A percentile compares a stretch with the other conserved stretches of the same genome.
phyloP scores from a whole-genome alignment of 2,329 filamentous ascomycete genomes.

The Xylaria sp. region DNA sequence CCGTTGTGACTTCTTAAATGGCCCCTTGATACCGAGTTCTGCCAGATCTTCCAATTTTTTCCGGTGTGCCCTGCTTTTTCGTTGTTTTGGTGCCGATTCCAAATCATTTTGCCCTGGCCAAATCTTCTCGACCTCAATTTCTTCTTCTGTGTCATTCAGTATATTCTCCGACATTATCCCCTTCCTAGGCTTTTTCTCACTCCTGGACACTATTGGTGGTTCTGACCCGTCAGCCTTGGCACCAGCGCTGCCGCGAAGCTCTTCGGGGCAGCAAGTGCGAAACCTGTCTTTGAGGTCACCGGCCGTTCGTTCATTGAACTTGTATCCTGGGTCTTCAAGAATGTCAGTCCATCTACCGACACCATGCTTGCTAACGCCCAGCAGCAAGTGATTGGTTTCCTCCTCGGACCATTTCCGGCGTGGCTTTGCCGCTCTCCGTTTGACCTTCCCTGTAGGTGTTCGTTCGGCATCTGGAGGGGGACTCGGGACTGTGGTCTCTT shows the following conservation, averaged over 20 bases:
- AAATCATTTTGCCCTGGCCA: conserved; percentile 47
- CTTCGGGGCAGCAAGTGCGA: conserved; percentile 71
- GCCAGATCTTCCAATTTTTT: conserved; percentile 66
- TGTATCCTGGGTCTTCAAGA: conserved; percentile 68
- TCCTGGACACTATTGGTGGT: conserved; percentile 36
- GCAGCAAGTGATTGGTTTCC: conserved; percentile 70
- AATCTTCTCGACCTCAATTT: conserved; percentile 41
- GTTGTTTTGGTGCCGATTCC: conserved; percentile 54
- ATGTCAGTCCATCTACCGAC: conserved; percentile 74
- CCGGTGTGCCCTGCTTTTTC: conserved; percentile 64
- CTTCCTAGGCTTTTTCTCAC: conserved; percentile 56
- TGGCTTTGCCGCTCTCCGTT: conserved; percentile 66
- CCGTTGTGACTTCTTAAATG: conserved; percentile 70
- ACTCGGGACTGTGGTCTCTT: conserved; percentile 45
- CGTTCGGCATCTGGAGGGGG: conserved; percentile 47
- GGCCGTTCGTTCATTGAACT: conserved; percentile 69
- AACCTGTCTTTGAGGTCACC: conserved; percentile 74
- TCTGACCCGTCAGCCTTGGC: conserved; percentile 48
- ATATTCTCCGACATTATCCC: conserved; percentile 66
- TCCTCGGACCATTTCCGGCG: conserved; percentile 72
- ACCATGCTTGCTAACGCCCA: conserved; percentile 70
- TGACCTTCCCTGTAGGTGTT: conserved; percentile 54
- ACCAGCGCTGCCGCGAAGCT: conserved; percentile 59
- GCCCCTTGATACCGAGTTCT: conserved; percentile 68
- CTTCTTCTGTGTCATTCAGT: conserved; percentile 59